Evolutionary conservation across 352 stramenopile species (phyloP).

Genomic region (Thraustochytrium striatum): DNA sequence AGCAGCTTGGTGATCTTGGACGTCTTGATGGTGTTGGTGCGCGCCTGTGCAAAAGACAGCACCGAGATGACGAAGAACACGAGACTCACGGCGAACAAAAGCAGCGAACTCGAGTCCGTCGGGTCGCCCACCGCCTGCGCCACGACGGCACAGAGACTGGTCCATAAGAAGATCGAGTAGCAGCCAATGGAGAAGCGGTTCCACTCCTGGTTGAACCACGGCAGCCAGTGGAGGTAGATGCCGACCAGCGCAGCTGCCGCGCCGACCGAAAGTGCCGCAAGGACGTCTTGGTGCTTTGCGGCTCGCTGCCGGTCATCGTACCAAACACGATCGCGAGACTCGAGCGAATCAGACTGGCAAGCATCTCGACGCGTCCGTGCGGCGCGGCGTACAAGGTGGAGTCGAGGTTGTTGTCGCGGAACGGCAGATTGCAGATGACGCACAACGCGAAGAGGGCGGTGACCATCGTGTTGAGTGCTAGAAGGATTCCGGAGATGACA

Average conservation of each 20-base stretch:
- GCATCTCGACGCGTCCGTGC: conserved; percentile 30
- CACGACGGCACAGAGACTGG: conserved; percentile 5
- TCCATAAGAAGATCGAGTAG: conserved; percentile 13
- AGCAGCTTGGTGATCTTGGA: background rate
- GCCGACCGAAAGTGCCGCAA: background rate
- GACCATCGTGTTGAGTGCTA: background rate
- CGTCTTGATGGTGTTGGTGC: background rate
- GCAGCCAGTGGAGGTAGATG: conserved; percentile 39
- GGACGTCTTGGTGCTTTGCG: no score
- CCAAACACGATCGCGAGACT: background rate
- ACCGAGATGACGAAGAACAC: conserved; percentile 25
- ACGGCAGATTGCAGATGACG: conserved; percentile 32
- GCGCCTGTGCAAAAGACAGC: background rate
- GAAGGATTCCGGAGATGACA: background rate
- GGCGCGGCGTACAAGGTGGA: conserved; percentile 27
- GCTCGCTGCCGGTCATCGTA: background rate
- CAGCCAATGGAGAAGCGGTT: conserved; percentile 5
- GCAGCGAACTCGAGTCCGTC: conserved; percentile 1
- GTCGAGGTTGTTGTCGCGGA: conserved; percentile 1
- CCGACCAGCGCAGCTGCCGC: background rate
- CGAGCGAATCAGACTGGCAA: background rate
- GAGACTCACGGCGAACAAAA: conserved; percentile 4
- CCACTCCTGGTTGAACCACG: conserved; percentile 41
- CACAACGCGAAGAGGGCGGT: conserved; percentile 22
- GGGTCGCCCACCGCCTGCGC: conserved; percentile 7